Evolutionary conservation across 306 rosid genomes (phyloP).

Genomic region (Abrus pulchellus): DNA sequence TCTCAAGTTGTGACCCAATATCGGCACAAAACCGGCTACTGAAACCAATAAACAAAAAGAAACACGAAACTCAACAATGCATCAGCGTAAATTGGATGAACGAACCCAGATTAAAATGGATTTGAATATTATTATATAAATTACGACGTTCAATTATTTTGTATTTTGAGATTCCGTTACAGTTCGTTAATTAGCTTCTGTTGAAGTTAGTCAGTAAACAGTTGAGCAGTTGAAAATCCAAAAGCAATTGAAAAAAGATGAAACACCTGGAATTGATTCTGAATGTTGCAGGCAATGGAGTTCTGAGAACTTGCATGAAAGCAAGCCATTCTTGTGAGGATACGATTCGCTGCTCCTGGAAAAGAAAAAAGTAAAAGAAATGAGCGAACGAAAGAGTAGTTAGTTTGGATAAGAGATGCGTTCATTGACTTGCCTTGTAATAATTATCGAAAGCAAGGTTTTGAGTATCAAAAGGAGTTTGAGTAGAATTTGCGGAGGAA

Average conservation of each 20-base stretch:
- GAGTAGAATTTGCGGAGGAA: slow-evolving; percentile 46
- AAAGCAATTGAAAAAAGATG: background rate
- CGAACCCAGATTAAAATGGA: background rate
- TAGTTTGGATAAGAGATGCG: background rate
- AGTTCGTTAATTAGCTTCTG: background rate
- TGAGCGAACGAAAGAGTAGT: background rate
- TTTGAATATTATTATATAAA: background rate
- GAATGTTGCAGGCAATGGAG: slow-evolving; percentile 84
- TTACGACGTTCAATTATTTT: background rate
- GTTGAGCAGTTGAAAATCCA: slow-evolving; percentile 4
- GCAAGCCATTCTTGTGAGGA: slow-evolving; percentile 74
- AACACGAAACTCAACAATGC: slow-evolving; percentile 15
- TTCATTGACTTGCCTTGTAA: slow-evolving; percentile 63
- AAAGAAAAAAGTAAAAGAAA: slow-evolving; percentile 1
- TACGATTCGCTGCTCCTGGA: slow-evolving; percentile 73
- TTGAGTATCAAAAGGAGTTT: slow-evolving; percentile 67
- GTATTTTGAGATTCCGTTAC: background rate
- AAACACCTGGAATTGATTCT: slow-evolving; percentile 81
- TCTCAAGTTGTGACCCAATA: slow-evolving; percentile 74
- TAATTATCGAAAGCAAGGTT: slow-evolving; percentile 74
- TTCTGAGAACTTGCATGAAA: slow-evolving; percentile 73
- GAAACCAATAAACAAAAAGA: slow-evolving; percentile 47
- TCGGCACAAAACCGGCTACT: slow-evolving; percentile 85
- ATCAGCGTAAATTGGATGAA: slow-evolving; percentile 31
- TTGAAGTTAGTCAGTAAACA: background rate